A percentile compares a stretch with the other conserved stretches of the same genome.
Evolutionary conservation across 495 filamentous ascomycete genomes (phyloP).

Genomic region (Cercophora sp.): DNA sequence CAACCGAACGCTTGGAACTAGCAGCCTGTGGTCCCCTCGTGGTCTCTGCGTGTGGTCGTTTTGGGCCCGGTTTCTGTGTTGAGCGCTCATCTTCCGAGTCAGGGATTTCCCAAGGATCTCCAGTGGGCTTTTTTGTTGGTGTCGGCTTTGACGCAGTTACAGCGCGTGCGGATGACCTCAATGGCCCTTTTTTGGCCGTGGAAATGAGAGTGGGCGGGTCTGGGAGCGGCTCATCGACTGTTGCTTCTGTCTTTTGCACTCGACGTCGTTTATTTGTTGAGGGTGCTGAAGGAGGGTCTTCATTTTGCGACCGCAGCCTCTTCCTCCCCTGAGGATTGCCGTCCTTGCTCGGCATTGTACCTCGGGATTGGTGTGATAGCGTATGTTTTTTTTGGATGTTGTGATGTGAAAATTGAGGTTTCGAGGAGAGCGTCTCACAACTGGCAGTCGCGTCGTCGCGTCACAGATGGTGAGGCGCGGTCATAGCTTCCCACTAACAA

Average conservation of each 20-base stretch:
- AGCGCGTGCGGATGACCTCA: slow-evolving; percentile 6
- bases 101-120: slow-evolving; percentile 20
- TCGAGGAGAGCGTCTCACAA: background rate
- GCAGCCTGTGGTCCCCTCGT: too few relatives aligned
- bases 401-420: background rate
- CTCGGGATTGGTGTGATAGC: background rate
- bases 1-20: too few relatives aligned
- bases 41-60: slow-evolving; percentile 11
- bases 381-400: background rate
- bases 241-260: too few relatives aligned
- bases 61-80: background rate
- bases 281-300: too few relatives aligned
- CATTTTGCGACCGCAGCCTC: too few relatives aligned
- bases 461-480: too few relatives aligned
- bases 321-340: too few relatives aligned
- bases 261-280: too few relatives aligned
- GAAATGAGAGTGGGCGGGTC: background rate
- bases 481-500: too few relatives aligned
- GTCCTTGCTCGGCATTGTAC: too few relatives aligned
- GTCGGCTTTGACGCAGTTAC: background rate
- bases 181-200: slow-evolving; percentile 19
- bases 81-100: slow-evolving; percentile 21
- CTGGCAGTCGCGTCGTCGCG: slow-evolving; percentile 6
- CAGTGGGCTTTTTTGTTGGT: background rate
- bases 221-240: too few relatives aligned